A percentile compares a stretch with the other conserved stretches of the same genome.
Evolutionary conservation across 441 rosid genomes (phyloP).

Genomic region (Gossypium trilobum): DNA sequence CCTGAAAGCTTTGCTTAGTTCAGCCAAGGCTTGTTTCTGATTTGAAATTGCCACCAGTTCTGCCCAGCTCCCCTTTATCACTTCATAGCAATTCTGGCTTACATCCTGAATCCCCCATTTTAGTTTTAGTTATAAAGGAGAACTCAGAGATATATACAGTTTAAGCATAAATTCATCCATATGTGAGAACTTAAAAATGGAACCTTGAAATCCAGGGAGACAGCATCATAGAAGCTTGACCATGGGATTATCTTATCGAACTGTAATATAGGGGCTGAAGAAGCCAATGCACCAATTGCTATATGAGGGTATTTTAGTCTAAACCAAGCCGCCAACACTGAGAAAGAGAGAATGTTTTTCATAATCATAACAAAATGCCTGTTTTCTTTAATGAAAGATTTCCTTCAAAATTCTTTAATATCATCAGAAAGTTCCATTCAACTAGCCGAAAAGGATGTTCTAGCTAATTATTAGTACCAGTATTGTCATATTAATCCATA

Average conservation of each 20-base stretch:
- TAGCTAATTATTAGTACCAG: neutral
- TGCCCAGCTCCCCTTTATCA: conserved; percentile 58
- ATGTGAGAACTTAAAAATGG: conserved; percentile 11
- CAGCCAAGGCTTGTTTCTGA: conserved; percentile 36
- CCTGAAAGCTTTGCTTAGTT: conserved; percentile 53
- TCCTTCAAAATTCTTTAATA: neutral
- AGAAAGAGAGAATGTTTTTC: neutral
- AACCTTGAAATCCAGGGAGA: conserved; percentile 64
- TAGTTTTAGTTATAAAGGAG: conserved; percentile 1
- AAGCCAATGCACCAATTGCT: conserved; percentile 64
- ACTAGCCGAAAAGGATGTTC: neutral
- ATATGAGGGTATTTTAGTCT: conserved; percentile 69
- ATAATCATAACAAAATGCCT: neutral
- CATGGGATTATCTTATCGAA: conserved; percentile 57
- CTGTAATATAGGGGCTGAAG: conserved; percentile 66
- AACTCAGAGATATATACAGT: neutral
- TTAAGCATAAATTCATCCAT: neutral
- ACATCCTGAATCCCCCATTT: conserved; percentile 35
- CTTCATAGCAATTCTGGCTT: conserved; percentile 58
- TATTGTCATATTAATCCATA: neutral
- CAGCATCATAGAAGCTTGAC: conserved; percentile 66
- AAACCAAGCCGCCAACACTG: conserved; percentile 80
- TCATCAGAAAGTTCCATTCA: neutral
- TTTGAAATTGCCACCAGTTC: conserved; percentile 45
- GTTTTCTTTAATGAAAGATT: neutral